Evolutionary conservation across 2,329 filamentous ascomycete genomes (phyloP), one percentile per base, ranked within the genome.

Genomic region (Fusarium luffae): DNA sequence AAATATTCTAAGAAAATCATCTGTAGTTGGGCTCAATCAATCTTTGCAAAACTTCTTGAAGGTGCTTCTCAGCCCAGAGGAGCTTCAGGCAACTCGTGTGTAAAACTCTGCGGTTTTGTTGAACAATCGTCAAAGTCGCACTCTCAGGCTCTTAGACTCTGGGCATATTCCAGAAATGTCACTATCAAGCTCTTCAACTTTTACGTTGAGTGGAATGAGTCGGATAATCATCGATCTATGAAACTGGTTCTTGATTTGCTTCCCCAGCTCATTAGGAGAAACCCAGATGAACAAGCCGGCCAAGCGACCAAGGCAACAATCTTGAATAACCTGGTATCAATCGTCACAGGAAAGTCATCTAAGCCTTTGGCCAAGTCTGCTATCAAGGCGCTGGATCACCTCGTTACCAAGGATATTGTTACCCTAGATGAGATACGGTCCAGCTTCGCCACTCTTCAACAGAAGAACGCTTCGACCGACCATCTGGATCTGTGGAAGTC

Each of bases 341-440:
- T 90, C 16, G 84, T 92, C 43, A 83, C 85, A 23, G 85, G 87
- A 59, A 84, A 87, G 63, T 88, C 88, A 34, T 84, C 88, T 18
- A 89, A 87, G 68, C 86, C 89, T 12, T 83, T 90, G 54, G 88
- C 89, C 42, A 93, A 93, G 76, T 91, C 91, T 37, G 88, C 90
- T 9, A 85, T 93, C 65, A 89, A 90, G 74, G 86, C 86, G 18
- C 80, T 93, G 40, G 89, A 91, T 49, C 85, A 90, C 72, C 86
- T 93, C 59, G 75, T 93, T 5, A 81, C 83, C 49, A 93, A 92
- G 76, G 80, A 82, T 4, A 82, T 90, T 14, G 79, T 91, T 27
- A 81, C 80, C 72, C 72, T 85, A 59, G 75, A 81, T 59, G 80
- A 87, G 61, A 77, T 88, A 32, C 77, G 80, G 13, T 71, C 74